Base-by-base conservation (phyloP, 2,329 filamentous ascomycete genomes). In the Penicillium psychrosexuale region DNA sequence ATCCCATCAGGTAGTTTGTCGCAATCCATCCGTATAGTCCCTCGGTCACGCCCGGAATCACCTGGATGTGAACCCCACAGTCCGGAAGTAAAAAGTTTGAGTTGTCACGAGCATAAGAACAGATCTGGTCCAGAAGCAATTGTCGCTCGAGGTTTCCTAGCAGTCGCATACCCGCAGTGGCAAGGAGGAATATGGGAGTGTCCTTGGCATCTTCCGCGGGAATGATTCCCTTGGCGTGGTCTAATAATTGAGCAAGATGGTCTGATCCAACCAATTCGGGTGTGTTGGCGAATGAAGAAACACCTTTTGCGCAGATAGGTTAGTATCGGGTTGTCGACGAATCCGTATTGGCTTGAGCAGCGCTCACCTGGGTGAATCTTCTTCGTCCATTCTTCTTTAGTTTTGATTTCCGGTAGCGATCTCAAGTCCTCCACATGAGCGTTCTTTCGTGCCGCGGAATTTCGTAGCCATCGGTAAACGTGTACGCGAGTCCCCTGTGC, bases 11-110 rank as follows among this genome's bases (percentile, higher is more conserved):
- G 68, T 99, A 99, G 69, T 99, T 99, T 50, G 93, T 90, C 8
- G 95, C 93, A 64, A 99, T 89, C 94, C 94, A 99, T 37, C 94
- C 94, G 66, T 97, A 99, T 30, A 99, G 75, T 3, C 92, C 94
- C 73, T 99, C 94, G 0, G 94, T 97, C 72, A 96, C 92, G 40
- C 94, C 94, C 0, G 91, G 85, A 59, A 99, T 99, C 31, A 97
- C 91, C 72, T 97, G 92, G 15, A 99, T 87, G 68, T 97, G 91
- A 37, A 90, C 75, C 56, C 83, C 83, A 77, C 94, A 99, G 70
- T 97, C 90, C n/a, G 92, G 91, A 1, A 99, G 80, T 49, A 87
- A 83, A 66, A 99, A 97, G 4, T 85, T 77, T 1, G 92, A 93
- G 54, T 89, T 86, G 46, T 83, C 78, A 52, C 84, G 85, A 11